Evolutionary conservation across 805 yeast genomes (phyloP), one percentile per base, ranked within the genome.

Genomic region (Scheffersomyces lignosus): DNA sequence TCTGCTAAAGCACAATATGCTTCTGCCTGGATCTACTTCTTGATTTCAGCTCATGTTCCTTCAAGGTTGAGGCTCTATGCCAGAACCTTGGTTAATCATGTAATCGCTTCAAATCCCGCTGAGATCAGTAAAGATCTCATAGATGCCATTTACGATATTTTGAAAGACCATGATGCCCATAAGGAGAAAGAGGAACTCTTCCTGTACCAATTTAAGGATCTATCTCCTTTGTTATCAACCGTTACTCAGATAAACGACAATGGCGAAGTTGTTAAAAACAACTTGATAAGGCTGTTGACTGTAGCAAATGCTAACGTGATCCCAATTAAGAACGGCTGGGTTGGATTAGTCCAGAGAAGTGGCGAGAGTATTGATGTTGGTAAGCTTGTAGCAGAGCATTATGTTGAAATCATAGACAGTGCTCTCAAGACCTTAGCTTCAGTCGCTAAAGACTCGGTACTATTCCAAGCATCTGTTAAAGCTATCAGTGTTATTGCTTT

Each of bases 301-400:
- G 47, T 56, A 4, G 58, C 71, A 2, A 60, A 62, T 45, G 58
- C 58, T 36, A 25, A 45, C 7, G 35, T 33, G 4, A 44, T 64
- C 45, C 59, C 30, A 39, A 58, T 44, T 62, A 68, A 54, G 62
- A 60, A 75, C 41, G 81, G 83, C 1, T 91, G 98, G 98, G 83
- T 88, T 23, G 85, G 85, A 0, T 60, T 88, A 28, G 80, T 80
- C 25, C 76, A 82, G 49, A 66, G 76, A 31, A 73, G 84, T 5
- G 52, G 61, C 2, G 49, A 73, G 20, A 39, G 37, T 6, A 38
- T 64, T 23, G 95, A 90, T 54, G 87, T 96, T 2, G 84, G 84
- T 12, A 45, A 49, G 1, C 55, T 87, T 22, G 75, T 83, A 13
- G 37, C 37, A 18, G 38, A 52, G 2, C 43, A 58, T 14, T 52